A percentile compares a stretch with the other conserved stretches of the same genome.
Evolutionary conservation across 768 basidiomycete genomes (phyloP).

Genomic region (Phlebiopsis flavidoalba): DNA sequence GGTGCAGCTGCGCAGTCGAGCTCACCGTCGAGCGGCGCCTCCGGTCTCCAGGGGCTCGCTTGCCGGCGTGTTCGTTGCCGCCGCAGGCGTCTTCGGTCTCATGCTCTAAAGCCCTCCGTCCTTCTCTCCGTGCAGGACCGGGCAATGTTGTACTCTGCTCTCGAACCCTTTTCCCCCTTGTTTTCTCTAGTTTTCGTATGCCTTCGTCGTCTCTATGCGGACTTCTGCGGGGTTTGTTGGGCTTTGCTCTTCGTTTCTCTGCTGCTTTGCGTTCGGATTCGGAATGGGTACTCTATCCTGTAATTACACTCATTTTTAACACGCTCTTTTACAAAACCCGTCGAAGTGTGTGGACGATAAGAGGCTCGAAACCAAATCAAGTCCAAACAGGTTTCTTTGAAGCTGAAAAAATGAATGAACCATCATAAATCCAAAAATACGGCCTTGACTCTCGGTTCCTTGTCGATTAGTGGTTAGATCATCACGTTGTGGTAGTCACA

Average conservation of each 20-base stretch:
- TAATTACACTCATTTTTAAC: slow-evolving; percentile 1
- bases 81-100: slow-evolving; percentile 19
- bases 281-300: neutral
- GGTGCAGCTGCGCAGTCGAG: slow-evolving; percentile 15
- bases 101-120: slow-evolving; percentile 10
- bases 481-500: slow-evolving; percentile 3
- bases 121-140: neutral
- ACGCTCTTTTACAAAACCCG: neutral
- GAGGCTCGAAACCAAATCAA: no score
- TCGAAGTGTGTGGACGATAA: no score
- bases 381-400: no score
- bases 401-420: no score
- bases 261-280: neutral
- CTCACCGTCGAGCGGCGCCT: slow-evolving; percentile 13
- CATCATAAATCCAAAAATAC: no score
- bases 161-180: neutral
- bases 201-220: neutral
- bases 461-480: slow-evolving; percentile 4
- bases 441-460: neutral
- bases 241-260: neutral
- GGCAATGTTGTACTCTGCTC: slow-evolving; percentile 3
- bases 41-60: slow-evolving; percentile 11
- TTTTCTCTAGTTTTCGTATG: neutral
- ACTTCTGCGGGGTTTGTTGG: neutral
- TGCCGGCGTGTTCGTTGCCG: slow-evolving; percentile 15